Percentiles rank a stretch among this genome's conserved stretches.
Evolutionary conservation across 2,329 filamentous ascomycete genomes (phyloP).

Genomic region (Sclerotinia nivalis): DNA sequence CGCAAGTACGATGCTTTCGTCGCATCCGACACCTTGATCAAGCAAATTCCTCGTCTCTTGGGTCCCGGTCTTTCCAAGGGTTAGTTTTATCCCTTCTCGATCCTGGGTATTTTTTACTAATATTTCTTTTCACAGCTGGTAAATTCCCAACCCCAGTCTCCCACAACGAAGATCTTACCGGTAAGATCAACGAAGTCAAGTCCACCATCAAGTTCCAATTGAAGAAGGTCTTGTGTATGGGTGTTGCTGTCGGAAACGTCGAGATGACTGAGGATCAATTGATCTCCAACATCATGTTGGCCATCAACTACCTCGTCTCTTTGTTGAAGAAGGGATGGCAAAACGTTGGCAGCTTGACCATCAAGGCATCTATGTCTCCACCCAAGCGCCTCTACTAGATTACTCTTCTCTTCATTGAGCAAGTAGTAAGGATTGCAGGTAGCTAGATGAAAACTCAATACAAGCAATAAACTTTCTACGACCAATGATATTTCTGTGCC

Average conservation of each 20-base stretch:
- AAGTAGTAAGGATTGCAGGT: conserved; percentile 33
- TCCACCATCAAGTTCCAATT: conserved; percentile 99
- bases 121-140: conserved; percentile 64
- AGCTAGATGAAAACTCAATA: conserved; percentile 35
- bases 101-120: conserved; percentile 35
- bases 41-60: conserved; percentile 99
- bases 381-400: conserved; percentile 94
- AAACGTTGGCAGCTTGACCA: conserved; percentile 99
- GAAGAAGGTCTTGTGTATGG: conserved; percentile 99
- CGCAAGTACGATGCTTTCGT: conserved; percentile 99
- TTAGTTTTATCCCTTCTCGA: conserved; percentile 46
- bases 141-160: conserved; percentile 99
- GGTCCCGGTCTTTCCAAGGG: conserved; percentile 98
- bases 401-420: conserved; percentile 38
- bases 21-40: conserved; percentile 95
- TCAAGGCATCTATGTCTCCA: conserved; percentile 99
- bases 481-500: neutral
- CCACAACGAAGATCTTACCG: conserved; percentile 88
- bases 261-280: conserved; percentile 96
- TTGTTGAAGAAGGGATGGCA: conserved; percentile 99
- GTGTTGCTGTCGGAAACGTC: conserved; percentile 98
- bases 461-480: conserved; percentile 26
- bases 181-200: conserved; percentile 99
- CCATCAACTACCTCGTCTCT: conserved; percentile 99
- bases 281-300: conserved; percentile 97